phyloP scores from a whole-genome alignment of 1,284 basidiomycete species.

The Veloboletus limbatus region DNA sequence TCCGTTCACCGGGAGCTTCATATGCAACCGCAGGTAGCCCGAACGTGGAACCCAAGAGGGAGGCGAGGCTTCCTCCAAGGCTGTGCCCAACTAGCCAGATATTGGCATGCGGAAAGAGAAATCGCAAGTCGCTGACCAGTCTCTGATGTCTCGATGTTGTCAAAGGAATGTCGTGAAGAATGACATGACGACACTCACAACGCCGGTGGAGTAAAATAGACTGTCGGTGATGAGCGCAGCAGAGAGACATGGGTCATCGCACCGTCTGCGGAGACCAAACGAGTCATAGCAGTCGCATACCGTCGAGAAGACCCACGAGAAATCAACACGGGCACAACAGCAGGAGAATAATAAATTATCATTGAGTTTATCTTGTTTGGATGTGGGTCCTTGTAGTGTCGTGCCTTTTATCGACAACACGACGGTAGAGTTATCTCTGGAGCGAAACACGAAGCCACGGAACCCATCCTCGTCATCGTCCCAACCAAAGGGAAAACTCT shows the following conservation, averaged over 20 bases:
- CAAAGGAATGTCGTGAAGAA: background rate
- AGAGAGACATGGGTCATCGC: slow-evolving; percentile 82
- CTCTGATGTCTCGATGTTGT: slow-evolving; percentile 35
- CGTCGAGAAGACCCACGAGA: slow-evolving; percentile 78
- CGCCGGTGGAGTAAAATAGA: slow-evolving; percentile 84
- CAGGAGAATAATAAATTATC: slow-evolving; percentile 97
- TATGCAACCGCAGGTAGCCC: slow-evolving; percentile 93
- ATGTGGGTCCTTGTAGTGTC: slow-evolving; percentile 77
- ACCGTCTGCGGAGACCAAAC: slow-evolving; percentile 57
- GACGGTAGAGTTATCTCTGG: slow-evolving; percentile 78
- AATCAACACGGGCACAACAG: slow-evolving; percentile 92
- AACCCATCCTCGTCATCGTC: slow-evolving; percentile 79
- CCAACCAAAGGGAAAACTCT: slow-evolving; percentile 94
- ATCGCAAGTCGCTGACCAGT: slow-evolving; percentile 79
- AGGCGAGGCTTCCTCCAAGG: slow-evolving; percentile 85
- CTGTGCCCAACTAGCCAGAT: slow-evolving; percentile 93
- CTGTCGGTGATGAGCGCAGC: slow-evolving; percentile 86
- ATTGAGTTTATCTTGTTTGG: slow-evolving; percentile 92
- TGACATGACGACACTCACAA: slow-evolving; percentile 46
- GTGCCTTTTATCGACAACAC: slow-evolving; percentile 96
- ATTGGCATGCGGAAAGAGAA: slow-evolving; percentile 79
- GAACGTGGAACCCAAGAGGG: slow-evolving; percentile 88
- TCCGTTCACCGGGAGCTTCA: slow-evolving; percentile 88
- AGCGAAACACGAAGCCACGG: slow-evolving; percentile 86
- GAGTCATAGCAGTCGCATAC: slow-evolving; percentile 89